phyloP scores from a whole-genome alignment of 345 rosid genomes.

The Bruguiera gymnorhiza region DNA sequence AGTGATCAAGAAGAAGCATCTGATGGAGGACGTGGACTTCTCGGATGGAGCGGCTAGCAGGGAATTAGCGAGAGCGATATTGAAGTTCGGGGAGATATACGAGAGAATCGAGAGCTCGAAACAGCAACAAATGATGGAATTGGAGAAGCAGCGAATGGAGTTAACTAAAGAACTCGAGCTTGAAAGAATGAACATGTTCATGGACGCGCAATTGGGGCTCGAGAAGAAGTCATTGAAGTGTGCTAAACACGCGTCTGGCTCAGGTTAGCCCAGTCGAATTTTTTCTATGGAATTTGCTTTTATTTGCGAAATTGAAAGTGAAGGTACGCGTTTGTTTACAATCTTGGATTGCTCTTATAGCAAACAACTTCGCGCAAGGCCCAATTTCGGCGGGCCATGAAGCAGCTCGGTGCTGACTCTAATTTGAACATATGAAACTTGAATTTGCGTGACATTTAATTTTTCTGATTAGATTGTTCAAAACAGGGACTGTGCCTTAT shows the following conservation, averaged over 20 bases:
- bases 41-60: slow-evolving; percentile 24
- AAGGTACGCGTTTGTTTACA: background rate
- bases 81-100: slow-evolving; percentile 26
- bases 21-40: slow-evolving; percentile 21
- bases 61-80: slow-evolving; percentile 24
- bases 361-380: background rate
- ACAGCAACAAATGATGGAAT: slow-evolving; percentile 24
- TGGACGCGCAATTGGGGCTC: slow-evolving; percentile 19
- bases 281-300: background rate
- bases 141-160: slow-evolving; percentile 34
- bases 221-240: slow-evolving; percentile 1
- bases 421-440: too few relatives aligned
- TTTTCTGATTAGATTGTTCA: too few relatives aligned
- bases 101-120: slow-evolving; percentile 25
- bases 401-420: too few relatives aligned
- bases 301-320: background rate
- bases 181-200: slow-evolving; percentile 20
- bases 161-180: slow-evolving; percentile 30
- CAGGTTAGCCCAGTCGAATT: slow-evolving; percentile 2
- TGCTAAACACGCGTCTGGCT: background rate
- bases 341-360: background rate
- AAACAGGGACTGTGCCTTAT: too few relatives aligned
- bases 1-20: slow-evolving; percentile 18
- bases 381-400: too few relatives aligned
- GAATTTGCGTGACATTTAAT: too few relatives aligned